These are phyloP conservation scores for Venturia nashicola DNA, from an alignment of 2,329 filamentous ascomycete genomes.

Conservation along the genomic window DNA sequence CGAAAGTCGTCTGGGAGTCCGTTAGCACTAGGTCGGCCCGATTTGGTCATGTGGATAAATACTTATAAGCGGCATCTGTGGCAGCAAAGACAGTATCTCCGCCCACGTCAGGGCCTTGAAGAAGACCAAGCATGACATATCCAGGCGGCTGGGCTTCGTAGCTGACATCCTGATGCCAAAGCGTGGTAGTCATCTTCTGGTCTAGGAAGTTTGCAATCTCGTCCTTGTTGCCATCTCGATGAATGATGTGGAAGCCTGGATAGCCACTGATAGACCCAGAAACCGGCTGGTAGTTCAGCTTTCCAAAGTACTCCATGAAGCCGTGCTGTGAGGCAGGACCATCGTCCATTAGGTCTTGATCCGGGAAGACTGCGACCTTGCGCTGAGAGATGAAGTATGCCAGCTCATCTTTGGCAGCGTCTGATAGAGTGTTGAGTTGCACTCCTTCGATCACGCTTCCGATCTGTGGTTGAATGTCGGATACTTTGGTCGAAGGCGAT, in stretches of 20 bases:
- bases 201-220: conserved; percentile 32
- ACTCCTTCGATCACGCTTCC: conserved; percentile 27
- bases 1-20: not conserved
- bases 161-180: conserved; percentile 38
- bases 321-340: conserved; percentile 30
- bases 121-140: conserved; percentile 35
- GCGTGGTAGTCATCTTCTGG: conserved; percentile 32
- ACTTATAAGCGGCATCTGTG: conserved; percentile 31
- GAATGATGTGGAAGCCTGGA: conserved; percentile 35
- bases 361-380: conserved; percentile 39
- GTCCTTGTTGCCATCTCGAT: conserved; percentile 31
- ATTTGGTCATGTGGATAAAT: too few relatives aligned
- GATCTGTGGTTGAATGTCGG: conserved; percentile 19
- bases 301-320: conserved; percentile 34
- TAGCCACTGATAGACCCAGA: conserved; percentile 28
- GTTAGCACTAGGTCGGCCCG: not conserved
- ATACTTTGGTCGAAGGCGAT: conserved; percentile 14
- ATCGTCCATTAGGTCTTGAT: conserved; percentile 36
- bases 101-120: conserved; percentile 38
- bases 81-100: conserved; percentile 36
- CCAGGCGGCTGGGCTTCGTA: conserved; percentile 35
- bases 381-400: conserved; percentile 28
- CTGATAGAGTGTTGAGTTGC: conserved; percentile 35
- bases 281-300: conserved; percentile 33
- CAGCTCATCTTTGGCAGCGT: conserved; percentile 38